These are phyloP conservation scores for Phytophthora sansomeana DNA, from an alignment of 352 stramenopile species.

Conservation along the genomic window DNA sequence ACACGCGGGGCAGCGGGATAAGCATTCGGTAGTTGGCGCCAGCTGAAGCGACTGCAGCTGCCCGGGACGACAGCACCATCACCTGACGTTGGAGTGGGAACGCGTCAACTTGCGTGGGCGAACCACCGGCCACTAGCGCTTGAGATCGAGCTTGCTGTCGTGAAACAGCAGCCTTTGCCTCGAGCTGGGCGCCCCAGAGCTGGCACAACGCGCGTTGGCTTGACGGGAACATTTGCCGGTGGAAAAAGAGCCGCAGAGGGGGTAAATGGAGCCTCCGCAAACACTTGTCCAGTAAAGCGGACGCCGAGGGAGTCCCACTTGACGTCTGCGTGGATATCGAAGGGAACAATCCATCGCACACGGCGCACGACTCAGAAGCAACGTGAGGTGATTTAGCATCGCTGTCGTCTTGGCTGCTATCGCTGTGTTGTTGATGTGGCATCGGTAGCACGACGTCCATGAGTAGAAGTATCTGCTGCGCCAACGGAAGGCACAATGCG, in stretches of 20 bases:
- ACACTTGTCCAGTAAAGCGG: slow-evolving; percentile 46
- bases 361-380: slow-evolving; percentile 49
- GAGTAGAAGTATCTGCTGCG: slow-evolving; percentile 66
- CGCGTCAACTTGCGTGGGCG: slow-evolving; percentile 11
- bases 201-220: slow-evolving; percentile 72
- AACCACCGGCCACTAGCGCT: slow-evolving; percentile 15
- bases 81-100: slow-evolving; percentile 46
- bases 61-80: slow-evolving; percentile 32
- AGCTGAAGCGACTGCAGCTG: slow-evolving; percentile 21
- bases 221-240: slow-evolving; percentile 61
- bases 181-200: slow-evolving; percentile 75
- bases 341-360: slow-evolving; percentile 73
- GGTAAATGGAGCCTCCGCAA: slow-evolving; percentile 73
- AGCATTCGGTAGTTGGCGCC: slow-evolving; percentile 35
- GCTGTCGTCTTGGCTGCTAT: slow-evolving; percentile 11
- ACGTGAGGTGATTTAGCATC: slow-evolving; percentile 11
- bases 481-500: slow-evolving; percentile 57
- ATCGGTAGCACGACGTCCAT: slow-evolving; percentile 64
- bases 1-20: slow-evolving; percentile 67
- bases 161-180: slow-evolving; percentile 73
- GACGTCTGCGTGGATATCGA: slow-evolving; percentile 16
- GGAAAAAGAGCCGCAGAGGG: slow-evolving; percentile 75
- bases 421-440: slow-evolving; percentile 25
- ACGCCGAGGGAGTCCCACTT: slow-evolving; percentile 21
- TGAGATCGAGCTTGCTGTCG: slow-evolving; percentile 43